A percentile compares a stretch with the other conserved stretches of the same genome.
Evolutionary conservation across 2,329 filamentous ascomycete genomes (phyloP).

Genomic region (Aspergillus carbonarius): DNA sequence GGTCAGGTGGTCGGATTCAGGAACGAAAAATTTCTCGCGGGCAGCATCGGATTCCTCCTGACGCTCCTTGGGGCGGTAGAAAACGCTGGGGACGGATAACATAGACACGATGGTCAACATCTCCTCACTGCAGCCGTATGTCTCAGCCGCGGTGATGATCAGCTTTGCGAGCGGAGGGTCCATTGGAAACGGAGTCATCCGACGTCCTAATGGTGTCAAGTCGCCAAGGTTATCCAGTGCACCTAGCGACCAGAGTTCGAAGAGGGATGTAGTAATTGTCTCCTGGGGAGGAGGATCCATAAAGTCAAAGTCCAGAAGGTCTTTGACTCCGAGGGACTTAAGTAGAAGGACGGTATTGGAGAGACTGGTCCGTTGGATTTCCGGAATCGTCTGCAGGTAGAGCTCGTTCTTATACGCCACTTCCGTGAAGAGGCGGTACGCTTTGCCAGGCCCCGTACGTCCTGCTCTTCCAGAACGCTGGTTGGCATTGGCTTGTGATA

Average conservation of each 20-base stretch:
- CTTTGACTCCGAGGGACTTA: constrained; percentile 91
- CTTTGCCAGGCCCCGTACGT: constrained; percentile 90
- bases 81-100: constrained; percentile 94
- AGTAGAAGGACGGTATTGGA: constrained; percentile 91
- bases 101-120: constrained; percentile 98
- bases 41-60: constrained; percentile 95
- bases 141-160: constrained; percentile 82
- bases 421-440: constrained; percentile 91
- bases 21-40: constrained; percentile 96
- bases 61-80: constrained; percentile 94
- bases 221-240: constrained; percentile 93
- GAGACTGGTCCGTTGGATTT: constrained; percentile 95
- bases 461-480: constrained; percentile 93
- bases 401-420: constrained; percentile 93
- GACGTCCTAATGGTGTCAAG: constrained; percentile 78
- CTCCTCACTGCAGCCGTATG: constrained; percentile 92
- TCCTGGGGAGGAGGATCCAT: constrained; percentile 99
- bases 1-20: constrained; percentile 94
- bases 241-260: constrained; percentile 94
- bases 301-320: constrained; percentile 94
- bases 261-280: constrained; percentile 93
- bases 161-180: constrained; percentile 94
- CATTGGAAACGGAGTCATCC: constrained; percentile 98
- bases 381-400: constrained; percentile 94
- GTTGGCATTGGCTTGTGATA: constrained; percentile 92